A percentile compares a stretch with the other conserved stretches of the same genome.
phyloP scores from a whole-genome alignment of 2,329 filamentous ascomycete genomes.

The Fusarium tuaranense region DNA sequence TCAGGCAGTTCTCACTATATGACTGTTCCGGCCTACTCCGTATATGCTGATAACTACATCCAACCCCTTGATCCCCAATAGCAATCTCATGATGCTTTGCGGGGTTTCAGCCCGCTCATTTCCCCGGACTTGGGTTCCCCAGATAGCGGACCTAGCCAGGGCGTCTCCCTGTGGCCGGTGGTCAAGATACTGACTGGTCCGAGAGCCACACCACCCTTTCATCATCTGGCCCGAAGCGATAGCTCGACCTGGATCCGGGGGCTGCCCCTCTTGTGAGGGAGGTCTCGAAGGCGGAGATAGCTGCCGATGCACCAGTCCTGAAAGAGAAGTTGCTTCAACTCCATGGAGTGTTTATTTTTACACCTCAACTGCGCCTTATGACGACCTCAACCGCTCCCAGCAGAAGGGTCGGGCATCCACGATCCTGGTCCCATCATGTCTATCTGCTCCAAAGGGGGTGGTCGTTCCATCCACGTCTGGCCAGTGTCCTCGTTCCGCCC shows the following conservation, averaged over 20 bases:
- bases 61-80: neutral
- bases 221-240: conserved; percentile 10
- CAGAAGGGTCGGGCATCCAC: conserved; percentile 31
- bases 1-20: neutral
- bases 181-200: conserved; percentile 11
- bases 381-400: conserved; percentile 15
- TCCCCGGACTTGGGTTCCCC: conserved; percentile 36
- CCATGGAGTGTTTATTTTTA: conserved; percentile 11
- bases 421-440: conserved; percentile 40
- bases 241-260: neutral
- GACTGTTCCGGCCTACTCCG: conserved; percentile 1
- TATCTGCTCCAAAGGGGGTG: conserved; percentile 41
- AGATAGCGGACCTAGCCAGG: conserved; percentile 30
- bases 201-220: conserved; percentile 34
- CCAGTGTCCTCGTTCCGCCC: conserved; percentile 43
- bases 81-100: conserved; percentile 20
- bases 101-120: conserved; percentile 31
- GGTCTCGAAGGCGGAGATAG: conserved; percentile 4
- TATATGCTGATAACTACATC: conserved; percentile 5
- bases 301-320: conserved; percentile 13
- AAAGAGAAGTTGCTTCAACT: conserved; percentile 7
- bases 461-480: conserved; percentile 47
- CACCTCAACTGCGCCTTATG: neutral
- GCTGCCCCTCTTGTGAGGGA: neutral
- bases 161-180: conserved; percentile 10